A percentile compares a stretch with the other conserved stretches of the same genome.
These are phyloP conservation scores for Phaffia australis DNA, from an alignment of 768 basidiomycete genomes.

Conservation along the genomic window DNA sequence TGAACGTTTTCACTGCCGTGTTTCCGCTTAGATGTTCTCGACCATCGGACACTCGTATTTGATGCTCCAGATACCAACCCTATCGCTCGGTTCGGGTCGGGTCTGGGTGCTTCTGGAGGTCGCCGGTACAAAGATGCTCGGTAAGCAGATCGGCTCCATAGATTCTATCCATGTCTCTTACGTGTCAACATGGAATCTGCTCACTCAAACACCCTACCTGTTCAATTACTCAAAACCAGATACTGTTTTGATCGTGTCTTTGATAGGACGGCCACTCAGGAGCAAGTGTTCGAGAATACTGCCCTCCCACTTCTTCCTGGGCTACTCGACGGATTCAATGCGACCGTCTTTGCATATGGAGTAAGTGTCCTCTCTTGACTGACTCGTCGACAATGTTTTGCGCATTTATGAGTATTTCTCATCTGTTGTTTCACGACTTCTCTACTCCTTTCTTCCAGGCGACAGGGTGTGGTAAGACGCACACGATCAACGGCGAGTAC, in stretches of 20 bases:
- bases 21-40: conserved; percentile 56
- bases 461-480: conserved; percentile 99
- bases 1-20: background rate
- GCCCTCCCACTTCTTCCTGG: conserved; percentile 73
- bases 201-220: background rate
- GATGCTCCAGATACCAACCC: conserved; percentile 88
- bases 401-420: background rate
- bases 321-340: conserved; percentile 86
- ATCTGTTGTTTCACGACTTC: conserved; percentile 8
- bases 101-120: conserved; percentile 50
- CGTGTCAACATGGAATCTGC: background rate
- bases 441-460: conserved; percentile 49
- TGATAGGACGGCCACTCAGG: conserved; percentile 64
- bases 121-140: conserved; percentile 93
- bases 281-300: conserved; percentile 76
- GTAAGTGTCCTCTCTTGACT: conserved; percentile 45
- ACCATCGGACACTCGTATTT: conserved; percentile 89
- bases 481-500: conserved; percentile 64
- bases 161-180: background rate
- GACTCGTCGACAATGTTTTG: background rate
- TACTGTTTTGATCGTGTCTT: conserved; percentile 97
- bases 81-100: conserved; percentile 75
- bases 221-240: conserved; percentile 20
- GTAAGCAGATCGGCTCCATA: conserved; percentile 23
- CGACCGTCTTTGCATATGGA: conserved; percentile 96